Evolutionary conservation across 805 yeast genomes (phyloP), one percentile per base, ranked within the genome.

Genomic region (Jamesozyma spencerorum): DNA sequence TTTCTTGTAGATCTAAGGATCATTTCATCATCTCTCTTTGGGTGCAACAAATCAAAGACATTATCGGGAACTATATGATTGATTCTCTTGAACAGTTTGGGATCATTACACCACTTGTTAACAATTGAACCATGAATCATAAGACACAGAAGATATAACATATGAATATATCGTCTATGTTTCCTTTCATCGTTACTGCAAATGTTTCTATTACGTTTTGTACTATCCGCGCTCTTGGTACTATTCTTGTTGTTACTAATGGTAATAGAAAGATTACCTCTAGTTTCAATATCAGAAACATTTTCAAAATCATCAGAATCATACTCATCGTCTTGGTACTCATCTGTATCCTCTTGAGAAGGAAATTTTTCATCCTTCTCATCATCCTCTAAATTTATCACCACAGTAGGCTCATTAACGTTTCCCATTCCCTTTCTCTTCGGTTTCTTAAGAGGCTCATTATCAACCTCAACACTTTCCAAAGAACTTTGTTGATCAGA

Each of bases 71-170:
- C 66, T 2, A 70, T 49, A 13, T 60, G 60, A 18, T 67, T 57
- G 12, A 86, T 58, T 8, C 50, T 47, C 14, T 49, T 39, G 14
- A 70, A 66, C 0, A 84, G 53, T 2, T 47, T 44, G 1, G 55
- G 51, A 45, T 76, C 74, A 43, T 74, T 75, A 45, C 86, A 72
- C 96, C 96, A 88, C 5, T 62, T 48, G 55, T 88, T 90, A 19
- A 95, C 69, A 2, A 75, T 51, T 0, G 68, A 67, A 0, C 87
- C 92, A 55, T 85, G 94, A 2, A 71, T 55, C 40, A 83, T 58
- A 75, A 85, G 73, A 18, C 71, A 60, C 13, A 74, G 64, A 2
- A 90, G 49, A 43, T 75, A 72, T 38, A 73, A 47, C 60, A 75
- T 71, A 55, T 88, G 97, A 7, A 77, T 57, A 0, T 58, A 47